Conservation (phyloP, 2,329 filamentous ascomycete genomes). For the Fusarium sp. region DNA sequence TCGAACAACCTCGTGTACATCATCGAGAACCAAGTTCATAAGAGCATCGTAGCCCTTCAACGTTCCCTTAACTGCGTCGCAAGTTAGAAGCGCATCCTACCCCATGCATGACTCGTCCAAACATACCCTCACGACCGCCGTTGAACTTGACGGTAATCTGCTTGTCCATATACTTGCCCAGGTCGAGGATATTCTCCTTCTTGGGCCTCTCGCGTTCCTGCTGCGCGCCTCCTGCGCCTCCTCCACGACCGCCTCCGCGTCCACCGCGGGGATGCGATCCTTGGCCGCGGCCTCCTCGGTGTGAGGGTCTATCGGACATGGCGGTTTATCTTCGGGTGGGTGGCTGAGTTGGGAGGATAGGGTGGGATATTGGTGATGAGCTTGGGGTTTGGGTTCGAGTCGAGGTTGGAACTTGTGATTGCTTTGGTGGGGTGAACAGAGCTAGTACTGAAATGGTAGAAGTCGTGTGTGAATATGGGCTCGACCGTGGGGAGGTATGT, state of each 20-base stretch:
- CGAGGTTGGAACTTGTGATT: constrained; percentile 40
- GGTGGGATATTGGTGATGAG: constrained; percentile 32
- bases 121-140: constrained; percentile 86
- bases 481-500: constrained; percentile 3
- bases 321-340: constrained; percentile 37
- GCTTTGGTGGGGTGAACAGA: constrained; percentile 37
- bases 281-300: constrained; percentile 61
- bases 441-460: constrained; percentile 18
- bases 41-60: constrained; percentile 97
- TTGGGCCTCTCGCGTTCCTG: constrained; percentile 81
- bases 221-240: constrained; percentile 59
- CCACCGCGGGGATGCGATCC: constrained; percentile 59
- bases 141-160: constrained; percentile 96
- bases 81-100: constrained; percentile 20
- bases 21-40: constrained; percentile 97
- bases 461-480: neutral
- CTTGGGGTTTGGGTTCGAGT: constrained; percentile 33
- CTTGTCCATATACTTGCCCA: constrained; percentile 98
- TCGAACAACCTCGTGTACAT: constrained; percentile 89
- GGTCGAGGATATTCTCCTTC: constrained; percentile 98
- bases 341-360: constrained; percentile 14
- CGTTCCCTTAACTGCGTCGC: constrained; percentile 78
- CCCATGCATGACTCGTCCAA: neutral
- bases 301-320: constrained; percentile 66
- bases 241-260: constrained; percentile 62